phyloP scores from a whole-genome alignment of 495 filamentous ascomycete species.

The Pyrenula massariospora region DNA sequence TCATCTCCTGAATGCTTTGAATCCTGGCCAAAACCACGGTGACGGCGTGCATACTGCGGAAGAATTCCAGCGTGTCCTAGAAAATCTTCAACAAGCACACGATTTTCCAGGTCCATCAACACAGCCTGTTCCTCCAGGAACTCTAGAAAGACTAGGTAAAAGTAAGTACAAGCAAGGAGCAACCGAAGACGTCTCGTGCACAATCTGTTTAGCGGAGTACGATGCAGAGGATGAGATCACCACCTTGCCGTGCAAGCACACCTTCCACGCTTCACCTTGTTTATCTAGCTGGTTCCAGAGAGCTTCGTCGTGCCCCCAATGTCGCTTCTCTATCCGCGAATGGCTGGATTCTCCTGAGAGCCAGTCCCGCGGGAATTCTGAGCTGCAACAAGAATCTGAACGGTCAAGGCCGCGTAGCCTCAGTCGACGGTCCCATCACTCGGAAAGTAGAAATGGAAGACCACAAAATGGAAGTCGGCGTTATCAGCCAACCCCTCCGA shows the following conservation, averaged over 20 bases:
- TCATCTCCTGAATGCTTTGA: neutral
- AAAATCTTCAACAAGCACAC: neutral
- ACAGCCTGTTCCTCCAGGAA: neutral
- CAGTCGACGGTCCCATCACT: neutral
- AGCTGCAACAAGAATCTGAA: neutral
- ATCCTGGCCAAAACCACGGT: neutral
- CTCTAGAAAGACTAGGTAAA: neutral
- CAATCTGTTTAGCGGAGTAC: neutral
- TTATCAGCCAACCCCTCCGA: neutral
- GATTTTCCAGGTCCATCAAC: neutral
- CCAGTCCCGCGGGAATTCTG: neutral
- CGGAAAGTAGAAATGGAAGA: neutral
- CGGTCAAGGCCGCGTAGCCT: neutral
- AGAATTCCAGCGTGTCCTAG: neutral
- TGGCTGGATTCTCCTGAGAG: neutral
- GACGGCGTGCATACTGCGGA: neutral
- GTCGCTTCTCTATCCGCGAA: conserved; percentile 26
- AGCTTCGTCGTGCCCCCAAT: conserved; percentile 87
- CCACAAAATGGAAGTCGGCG: neutral
- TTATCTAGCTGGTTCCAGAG: conserved; percentile 71
- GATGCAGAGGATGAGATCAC: conserved; percentile 41
- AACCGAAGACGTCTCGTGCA: neutral
- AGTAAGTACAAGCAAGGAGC: neutral
- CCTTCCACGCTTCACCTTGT: conserved; percentile 69
- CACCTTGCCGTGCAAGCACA: conserved; percentile 77